Base-by-base conservation (phyloP, 306 rosid species). In the Prunus mongolica region DNA sequence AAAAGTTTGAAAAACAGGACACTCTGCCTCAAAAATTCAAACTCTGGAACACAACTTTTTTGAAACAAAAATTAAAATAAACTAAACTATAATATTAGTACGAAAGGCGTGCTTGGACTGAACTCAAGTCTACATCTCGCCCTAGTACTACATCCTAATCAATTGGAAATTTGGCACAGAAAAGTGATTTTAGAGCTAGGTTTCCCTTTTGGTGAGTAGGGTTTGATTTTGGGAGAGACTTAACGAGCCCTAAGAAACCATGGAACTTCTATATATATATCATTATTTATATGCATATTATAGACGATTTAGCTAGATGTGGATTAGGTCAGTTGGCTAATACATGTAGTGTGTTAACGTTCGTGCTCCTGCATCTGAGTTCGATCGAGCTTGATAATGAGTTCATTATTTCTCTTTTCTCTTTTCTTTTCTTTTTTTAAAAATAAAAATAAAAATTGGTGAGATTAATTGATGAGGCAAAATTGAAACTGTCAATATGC, bases 221-320 rank as follows among this genome's bases (percentile, higher is more conserved):
- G 18, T 24, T 58, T 58, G 61, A 18, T 24, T 58, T 1, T 18
- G 15, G 44, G 8, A 34, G 8, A 47, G 52, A 47, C 52, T 32
- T 47, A 47, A 47, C 44, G 44, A 34, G 0, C 32, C 65, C 19
- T 12, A 5, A 28, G 12, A 60, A 25, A 24, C 24, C 34, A 9
- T n/a, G 12, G 14, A 56, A 56, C 22, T 56, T 20, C 2, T 56
- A 6, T 56, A n/a, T 34, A 34, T 34, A 32, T 30, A 34, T 32
- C 1, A 32, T 32, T 32, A 5, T 32, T 32, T 34, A 34, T 34
- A 0, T 34, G 41, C 1, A 34, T 34, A 6, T 6, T 1, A 34
- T 6, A 34, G 1, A 34, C 4, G 8, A 34, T 0, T 34, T 6
- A 38, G 2, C 0, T 0, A 1, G 0, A 38, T 6, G 2, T 38